phyloP scores from a whole-genome alignment of 345 rosid genomes.

The Populus deltoides region DNA sequence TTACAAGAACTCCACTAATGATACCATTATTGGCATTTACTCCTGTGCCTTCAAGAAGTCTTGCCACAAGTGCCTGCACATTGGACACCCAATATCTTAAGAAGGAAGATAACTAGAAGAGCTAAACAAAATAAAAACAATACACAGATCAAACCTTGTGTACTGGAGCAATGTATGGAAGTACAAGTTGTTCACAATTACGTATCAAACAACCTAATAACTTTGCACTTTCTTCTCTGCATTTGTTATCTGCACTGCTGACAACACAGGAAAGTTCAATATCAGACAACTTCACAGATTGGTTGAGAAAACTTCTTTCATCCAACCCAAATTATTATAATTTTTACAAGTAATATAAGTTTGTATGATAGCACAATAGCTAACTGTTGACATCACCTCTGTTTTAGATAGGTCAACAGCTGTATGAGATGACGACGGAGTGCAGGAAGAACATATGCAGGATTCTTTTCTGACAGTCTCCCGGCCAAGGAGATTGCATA shows the following conservation, averaged over 20 bases:
- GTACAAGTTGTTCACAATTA: constrained; percentile 83
- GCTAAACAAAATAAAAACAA: constrained; percentile 16
- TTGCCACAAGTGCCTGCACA: constrained; percentile 88
- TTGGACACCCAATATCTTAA: constrained; percentile 16
- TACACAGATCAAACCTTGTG: constrained; percentile 69
- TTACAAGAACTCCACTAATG: constrained; percentile 89
- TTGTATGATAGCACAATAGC: neutral
- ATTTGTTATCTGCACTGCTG: constrained; percentile 97
- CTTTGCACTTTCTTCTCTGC: constrained; percentile 97
- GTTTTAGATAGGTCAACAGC: constrained; percentile 88
- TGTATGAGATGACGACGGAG: constrained; percentile 99
- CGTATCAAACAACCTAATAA: constrained; percentile 96
- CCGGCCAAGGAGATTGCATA: constrained; percentile 95
- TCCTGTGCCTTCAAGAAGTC: constrained; percentile 82
- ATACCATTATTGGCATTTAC: constrained; percentile 83
- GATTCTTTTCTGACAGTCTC: constrained; percentile 92
- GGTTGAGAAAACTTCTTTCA: neutral
- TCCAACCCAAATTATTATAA: neutral
- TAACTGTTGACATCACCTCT: constrained; percentile 51
- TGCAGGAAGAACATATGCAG: constrained; percentile 99
- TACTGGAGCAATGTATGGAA: constrained; percentile 89
- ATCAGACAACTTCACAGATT: constrained; percentile 12
- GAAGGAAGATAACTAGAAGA: neutral
- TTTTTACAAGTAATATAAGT: neutral
- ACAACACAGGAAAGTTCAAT: constrained; percentile 42